Evolutionary conservation across 768 basidiomycete species (phyloP).

Genomic region (Mycena haematopus): DNA sequence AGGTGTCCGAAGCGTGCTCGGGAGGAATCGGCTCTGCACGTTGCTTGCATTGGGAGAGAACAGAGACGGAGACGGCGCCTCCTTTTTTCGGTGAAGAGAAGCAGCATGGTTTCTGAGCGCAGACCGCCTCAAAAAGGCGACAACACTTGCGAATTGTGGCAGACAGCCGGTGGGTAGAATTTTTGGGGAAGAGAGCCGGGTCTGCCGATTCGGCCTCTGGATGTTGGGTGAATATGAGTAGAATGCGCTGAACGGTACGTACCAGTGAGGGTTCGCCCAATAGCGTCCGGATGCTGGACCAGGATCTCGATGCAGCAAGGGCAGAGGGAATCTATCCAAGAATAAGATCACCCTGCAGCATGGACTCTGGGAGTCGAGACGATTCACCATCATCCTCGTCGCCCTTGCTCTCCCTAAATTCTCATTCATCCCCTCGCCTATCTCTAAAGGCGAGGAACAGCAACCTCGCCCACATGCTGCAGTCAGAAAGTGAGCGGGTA

Average conservation of each 20-base stretch:
- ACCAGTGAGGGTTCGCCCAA: conserved; percentile 19
- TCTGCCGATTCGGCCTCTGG: conserved; percentile 11
- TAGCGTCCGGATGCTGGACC: conserved; percentile 12
- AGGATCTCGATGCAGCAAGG: conserved; percentile 23
- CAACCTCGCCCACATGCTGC: conserved; percentile 10
- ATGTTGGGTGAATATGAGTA: conserved; percentile 1
- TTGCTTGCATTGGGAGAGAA: conserved; percentile 16
- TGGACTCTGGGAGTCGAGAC: background rate
- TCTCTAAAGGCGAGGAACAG: conserved; percentile 13
- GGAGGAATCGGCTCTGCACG: conserved; percentile 3
- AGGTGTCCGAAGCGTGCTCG: conserved; percentile 2
- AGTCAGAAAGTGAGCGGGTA: background rate
- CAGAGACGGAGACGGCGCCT: background rate
- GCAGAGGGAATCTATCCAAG: conserved; percentile 19
- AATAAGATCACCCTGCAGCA: background rate
- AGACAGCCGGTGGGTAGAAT: conserved; percentile 15
- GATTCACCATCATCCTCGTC: conserved; percentile 18
- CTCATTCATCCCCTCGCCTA: conserved; percentile 7
- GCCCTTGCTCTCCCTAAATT: too few relatives aligned
- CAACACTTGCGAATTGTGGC: conserved; percentile 19
- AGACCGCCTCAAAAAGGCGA: conserved; percentile 14
- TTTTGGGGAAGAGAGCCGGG: conserved; percentile 19
- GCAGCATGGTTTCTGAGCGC: conserved; percentile 20
- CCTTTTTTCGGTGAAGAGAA: conserved; percentile 6
- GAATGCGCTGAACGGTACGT: background rate